Evolutionary conservation across 2,329 filamentous ascomycete genomes (phyloP), one percentile per base, ranked within the genome.

Genomic region (Magnaporthiopsis incrustans): DNA sequence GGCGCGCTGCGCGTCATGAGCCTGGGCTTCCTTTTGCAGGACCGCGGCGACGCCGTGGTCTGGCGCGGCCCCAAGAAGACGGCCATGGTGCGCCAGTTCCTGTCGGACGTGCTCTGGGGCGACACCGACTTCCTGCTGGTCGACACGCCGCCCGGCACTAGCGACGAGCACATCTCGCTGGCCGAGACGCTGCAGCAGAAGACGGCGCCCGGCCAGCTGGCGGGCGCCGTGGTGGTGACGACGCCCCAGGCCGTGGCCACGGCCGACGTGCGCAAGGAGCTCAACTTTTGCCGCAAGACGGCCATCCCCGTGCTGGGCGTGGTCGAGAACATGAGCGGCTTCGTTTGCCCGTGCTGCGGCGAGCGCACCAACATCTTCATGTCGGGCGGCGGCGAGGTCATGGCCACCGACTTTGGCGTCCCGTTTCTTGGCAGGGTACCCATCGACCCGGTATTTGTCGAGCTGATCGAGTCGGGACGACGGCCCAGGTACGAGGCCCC

Each of bases 41-140:
- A 87, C 66, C 82, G 94, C 70, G 91, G 90, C 67, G 92, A 97
- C 70, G 94, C 95, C 0, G 93, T 99, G 0, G 95, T 99, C 56
- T 99, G 95, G 95, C 86, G 95, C 63, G 95, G 95, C 0, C 95
- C 95, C 2, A 99, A 99, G 78, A 99, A 99, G 79, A 99, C 95
- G 5, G 95, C 95, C 62, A 99, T 99, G 95, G 92, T 99, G 65
- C 87, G 93, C 57, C 95, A 99, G 75, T 99, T 99, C 73, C 81
- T 99, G 33, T 89, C 90, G 1, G 93, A 97, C 72, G 93, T 97
- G 5, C 82, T 91, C 35, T 98, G 95, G 95, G 84, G 86, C 63
- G 84, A 88, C 30, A 85, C 91, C n/a, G 94, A 98, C 74, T 98
- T 91, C 73, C 82, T 99, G 0, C 84, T 99, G 65, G 91, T 99